phyloP scores from a whole-genome alignment of 2,329 filamentous ascomycete species.

The Phoma sp. region DNA sequence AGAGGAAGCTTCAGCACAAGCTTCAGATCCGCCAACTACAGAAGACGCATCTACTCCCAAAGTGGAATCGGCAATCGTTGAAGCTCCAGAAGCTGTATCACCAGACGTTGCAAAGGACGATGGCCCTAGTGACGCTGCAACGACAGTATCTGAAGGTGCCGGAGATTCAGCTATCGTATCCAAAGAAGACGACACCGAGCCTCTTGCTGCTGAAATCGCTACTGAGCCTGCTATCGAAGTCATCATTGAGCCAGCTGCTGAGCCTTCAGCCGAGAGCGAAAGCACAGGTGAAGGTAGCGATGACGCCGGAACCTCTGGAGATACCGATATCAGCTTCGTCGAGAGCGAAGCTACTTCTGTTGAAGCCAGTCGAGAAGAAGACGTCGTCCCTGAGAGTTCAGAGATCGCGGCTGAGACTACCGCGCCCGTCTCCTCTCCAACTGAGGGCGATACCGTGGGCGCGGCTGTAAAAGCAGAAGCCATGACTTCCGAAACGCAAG shows the following conservation, averaged over 20 bases:
- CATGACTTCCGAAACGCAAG: neutral
- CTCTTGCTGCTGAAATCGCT: neutral
- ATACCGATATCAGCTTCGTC: neutral
- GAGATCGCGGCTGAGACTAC: neutral
- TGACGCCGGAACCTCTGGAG: neutral
- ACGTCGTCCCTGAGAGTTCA: neutral
- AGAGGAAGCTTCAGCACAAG: too few species aligned
- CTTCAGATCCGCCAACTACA: too few species aligned
- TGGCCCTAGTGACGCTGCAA: neutral
- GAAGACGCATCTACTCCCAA: neutral
- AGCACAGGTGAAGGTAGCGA: conserved; percentile 3
- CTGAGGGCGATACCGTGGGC: neutral
- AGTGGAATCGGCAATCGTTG: neutral
- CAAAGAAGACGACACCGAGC: neutral
- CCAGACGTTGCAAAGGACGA: neutral
- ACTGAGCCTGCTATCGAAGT: neutral
- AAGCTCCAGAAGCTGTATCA: neutral
- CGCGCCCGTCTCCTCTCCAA: neutral
- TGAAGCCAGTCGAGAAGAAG: neutral
- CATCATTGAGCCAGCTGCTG: neutral
- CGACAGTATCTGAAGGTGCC: neutral
- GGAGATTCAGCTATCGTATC: neutral
- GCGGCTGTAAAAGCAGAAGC: neutral
- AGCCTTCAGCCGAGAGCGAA: neutral
- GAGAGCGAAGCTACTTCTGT: conserved; percentile 4